These are phyloP conservation scores for Backusella westeae DNA, from an alignment of 192 early-diverging fungal species.

Conservation along the genomic window DNA sequence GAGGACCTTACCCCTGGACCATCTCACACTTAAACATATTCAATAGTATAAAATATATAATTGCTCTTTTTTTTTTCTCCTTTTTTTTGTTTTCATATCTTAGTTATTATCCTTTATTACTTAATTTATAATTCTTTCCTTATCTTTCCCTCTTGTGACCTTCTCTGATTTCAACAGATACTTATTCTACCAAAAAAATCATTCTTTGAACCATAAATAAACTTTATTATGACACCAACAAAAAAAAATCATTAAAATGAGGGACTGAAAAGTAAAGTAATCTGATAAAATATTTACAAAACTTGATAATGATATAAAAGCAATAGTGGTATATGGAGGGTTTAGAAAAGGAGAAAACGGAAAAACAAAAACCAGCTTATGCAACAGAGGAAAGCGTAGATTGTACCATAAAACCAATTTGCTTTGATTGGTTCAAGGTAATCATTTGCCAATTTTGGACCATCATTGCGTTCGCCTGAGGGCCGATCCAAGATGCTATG, in stretches of 20 bases:
- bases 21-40: not conserved
- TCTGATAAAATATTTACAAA: not conserved
- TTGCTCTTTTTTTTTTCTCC: not conserved
- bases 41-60: not conserved
- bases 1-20: not conserved
- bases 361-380: constrained; percentile 30
- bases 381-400: constrained; percentile 10
- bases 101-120: not conserved
- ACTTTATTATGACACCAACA: not conserved
- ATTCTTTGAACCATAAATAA: not conserved
- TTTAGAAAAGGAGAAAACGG: constrained; percentile 14
- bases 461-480: not conserved
- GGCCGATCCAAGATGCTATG: constrained; percentile 26
- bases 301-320: not conserved
- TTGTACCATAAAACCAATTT: constrained; percentile 24
- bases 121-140: not conserved
- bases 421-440: not conserved
- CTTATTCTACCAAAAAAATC: not conserved
- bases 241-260: not conserved
- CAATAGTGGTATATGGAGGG: not conserved
- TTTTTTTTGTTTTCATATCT: too few species aligned
- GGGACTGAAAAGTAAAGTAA: not conserved
- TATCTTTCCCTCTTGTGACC: not conserved
- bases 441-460: constrained; percentile 11
- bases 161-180: not conserved